Evolutionary conservation across 2,329 filamentous ascomycete species (phyloP), one percentile per base, ranked within the genome.

Genomic region (Apiospora marii): DNA sequence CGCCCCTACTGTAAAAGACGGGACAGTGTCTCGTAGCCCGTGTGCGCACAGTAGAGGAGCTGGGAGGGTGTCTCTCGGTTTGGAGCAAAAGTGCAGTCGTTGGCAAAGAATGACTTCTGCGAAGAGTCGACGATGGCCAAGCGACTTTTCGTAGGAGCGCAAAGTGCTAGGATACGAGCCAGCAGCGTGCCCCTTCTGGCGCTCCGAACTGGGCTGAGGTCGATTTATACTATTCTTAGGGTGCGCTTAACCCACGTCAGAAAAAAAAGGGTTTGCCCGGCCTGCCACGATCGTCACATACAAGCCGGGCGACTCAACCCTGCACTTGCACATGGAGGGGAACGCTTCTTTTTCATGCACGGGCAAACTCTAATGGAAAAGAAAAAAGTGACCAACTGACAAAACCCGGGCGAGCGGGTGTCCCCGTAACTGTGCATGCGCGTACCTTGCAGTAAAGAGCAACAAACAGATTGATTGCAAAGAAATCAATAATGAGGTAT

Each of bases 221-320:
- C 19, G 22, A 64, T 37, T 64, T 64, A 64, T 41, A 41, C 58
- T 64, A 64, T 64, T 64, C 41, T 64, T 64, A 64, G 58, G 2
- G 30, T 64, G 22, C 8, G 58, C 22, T 19, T 41, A 41, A n/a
- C 58, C 34, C 58, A 13, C 30, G 58, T 41, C 34, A 6, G 16
- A 37, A 41, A 64, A 27, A 13, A n/a, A 37, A 64, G 37, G 19
- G n/a, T 48, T n/a, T 30, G 51, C 27, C 22, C 24, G 12, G 24
- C 51, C 58, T 41, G 58, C 30, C 53, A 61, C 53, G 30, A 64
- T 64, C 30, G 30, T 64, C 58, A 41, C 58, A 64, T 64, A 64
- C 34, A 41, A 64, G 34, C 58, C 58, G 58, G 58, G 58, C 58
- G 58, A 64, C 30, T 10, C 37, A 58, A 64, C 58, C 58, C 58